phyloP scores from a whole-genome alignment of 768 basidiomycete genomes.

The Solioccasus polychromus region DNA sequence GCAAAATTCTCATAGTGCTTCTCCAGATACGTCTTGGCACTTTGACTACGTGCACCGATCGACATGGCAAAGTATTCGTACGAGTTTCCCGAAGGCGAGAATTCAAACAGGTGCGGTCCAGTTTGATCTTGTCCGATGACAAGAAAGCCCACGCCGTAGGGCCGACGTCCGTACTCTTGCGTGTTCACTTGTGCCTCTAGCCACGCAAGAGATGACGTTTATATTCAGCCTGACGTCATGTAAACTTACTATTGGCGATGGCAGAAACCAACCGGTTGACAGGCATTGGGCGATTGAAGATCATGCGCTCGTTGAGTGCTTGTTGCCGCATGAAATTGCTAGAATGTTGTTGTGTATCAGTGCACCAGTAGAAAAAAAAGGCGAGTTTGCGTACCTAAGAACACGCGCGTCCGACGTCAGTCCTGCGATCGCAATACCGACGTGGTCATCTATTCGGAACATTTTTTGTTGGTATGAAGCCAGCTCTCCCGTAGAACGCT shows the following conservation, averaged over 20 bases:
- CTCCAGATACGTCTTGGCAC: constrained; percentile 98
- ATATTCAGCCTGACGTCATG: not conserved
- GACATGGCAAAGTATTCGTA: constrained; percentile 99
- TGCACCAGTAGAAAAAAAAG: not conserved
- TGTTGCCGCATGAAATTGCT: constrained; percentile 99
- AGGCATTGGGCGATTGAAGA: constrained; percentile 92
- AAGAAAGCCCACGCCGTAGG: constrained; percentile 98
- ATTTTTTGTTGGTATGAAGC: constrained; percentile 99
- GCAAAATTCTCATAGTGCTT: constrained; percentile 87
- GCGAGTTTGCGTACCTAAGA: constrained; percentile 57
- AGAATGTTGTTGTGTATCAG: constrained; percentile 3
- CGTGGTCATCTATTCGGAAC: constrained; percentile 99
- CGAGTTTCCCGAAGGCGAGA: constrained; percentile 94
- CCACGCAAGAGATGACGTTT: constrained; percentile 6
- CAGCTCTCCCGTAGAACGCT: constrained; percentile 97
- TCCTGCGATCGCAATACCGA: constrained; percentile 99
- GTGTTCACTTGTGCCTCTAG: constrained; percentile 98
- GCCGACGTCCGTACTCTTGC: constrained; percentile 95
- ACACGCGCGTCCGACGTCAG: constrained; percentile 98
- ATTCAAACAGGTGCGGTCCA: constrained; percentile 98
- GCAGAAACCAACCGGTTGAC: constrained; percentile 90
- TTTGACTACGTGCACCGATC: constrained; percentile 96
- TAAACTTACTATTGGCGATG: constrained; percentile 87
- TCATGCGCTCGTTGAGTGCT: constrained; percentile 93
- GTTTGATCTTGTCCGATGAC: constrained; percentile 94